Evolutionary conservation across 148 eudicot species (phyloP).

Genomic region (Selenicereus undatus): DNA sequence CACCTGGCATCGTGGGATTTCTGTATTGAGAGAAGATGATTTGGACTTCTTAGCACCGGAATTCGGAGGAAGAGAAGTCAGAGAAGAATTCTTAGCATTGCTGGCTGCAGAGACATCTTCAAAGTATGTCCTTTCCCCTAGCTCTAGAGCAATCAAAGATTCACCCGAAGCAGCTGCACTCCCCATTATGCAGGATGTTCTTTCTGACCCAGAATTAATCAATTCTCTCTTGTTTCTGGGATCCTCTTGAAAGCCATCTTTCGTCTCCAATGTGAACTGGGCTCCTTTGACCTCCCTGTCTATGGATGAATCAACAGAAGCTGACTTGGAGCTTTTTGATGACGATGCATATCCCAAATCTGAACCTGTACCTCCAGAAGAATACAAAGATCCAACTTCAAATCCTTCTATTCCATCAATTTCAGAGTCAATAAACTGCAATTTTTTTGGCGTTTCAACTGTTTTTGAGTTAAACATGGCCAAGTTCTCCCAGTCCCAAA

Average conservation of each 20-base stretch:
- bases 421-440: slow-evolving; percentile 54
- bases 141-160: slow-evolving; percentile 74
- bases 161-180: slow-evolving; percentile 72
- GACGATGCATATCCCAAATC: slow-evolving; percentile 66
- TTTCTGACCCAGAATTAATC: slow-evolving; percentile 33
- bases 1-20: slow-evolving; percentile 65
- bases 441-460: slow-evolving; percentile 49
- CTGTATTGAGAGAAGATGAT: slow-evolving; percentile 35
- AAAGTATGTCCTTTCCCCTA: slow-evolving; percentile 76
- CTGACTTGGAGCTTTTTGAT: slow-evolving; percentile 71
- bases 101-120: slow-evolving; percentile 47
- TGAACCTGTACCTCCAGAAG: slow-evolving; percentile 60
- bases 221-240: slow-evolving; percentile 38
- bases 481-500: slow-evolving; percentile 86
- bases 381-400: slow-evolving; percentile 60
- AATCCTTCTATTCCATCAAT: slow-evolving; percentile 61
- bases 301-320: slow-evolving; percentile 63
- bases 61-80: slow-evolving; percentile 35
- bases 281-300: slow-evolving; percentile 42
- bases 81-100: slow-evolving; percentile 37
- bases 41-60: slow-evolving; percentile 49
- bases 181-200: slow-evolving; percentile 43
- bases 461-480: slow-evolving; percentile 53
- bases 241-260: slow-evolving; percentile 44
- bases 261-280: slow-evolving; percentile 35